A percentile compares a stretch with the other conserved stretches of the same genome.
Evolutionary conservation across 495 filamentous ascomycete species (phyloP).

Genomic region (Hamigera avellanea): DNA sequence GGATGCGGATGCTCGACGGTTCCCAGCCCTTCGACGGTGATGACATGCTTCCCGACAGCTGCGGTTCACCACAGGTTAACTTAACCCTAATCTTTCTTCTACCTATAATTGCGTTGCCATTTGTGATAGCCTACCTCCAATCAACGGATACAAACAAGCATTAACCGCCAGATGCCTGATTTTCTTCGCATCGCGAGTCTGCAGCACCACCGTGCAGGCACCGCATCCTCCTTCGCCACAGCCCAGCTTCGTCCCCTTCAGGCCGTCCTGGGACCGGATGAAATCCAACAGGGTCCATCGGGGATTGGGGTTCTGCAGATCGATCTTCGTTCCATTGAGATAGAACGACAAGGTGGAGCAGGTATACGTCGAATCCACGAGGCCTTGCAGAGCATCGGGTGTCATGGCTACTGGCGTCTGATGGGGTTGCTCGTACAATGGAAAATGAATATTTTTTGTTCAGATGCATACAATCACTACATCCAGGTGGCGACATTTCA

Average conservation of each 20-base stretch:
- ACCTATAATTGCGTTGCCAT: constrained; percentile 85
- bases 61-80: constrained; percentile 89
- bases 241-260: constrained; percentile 65
- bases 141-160: no score
- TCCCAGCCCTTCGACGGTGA: constrained; percentile 94
- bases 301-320: constrained; percentile 78
- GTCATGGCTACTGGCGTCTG: no score
- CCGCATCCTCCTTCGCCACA: constrained; percentile 96
- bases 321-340: constrained; percentile 84
- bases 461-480: no score
- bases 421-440: no score
- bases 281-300: constrained; percentile 93
- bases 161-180: no score
- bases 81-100: constrained; percentile 73
- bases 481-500: no score
- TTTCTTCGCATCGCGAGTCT: no score
- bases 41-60: constrained; percentile 97
- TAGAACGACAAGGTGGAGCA: no score
- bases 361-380: no score
- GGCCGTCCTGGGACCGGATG: constrained; percentile 72
- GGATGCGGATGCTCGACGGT: constrained; percentile 80
- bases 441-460: no score
- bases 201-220: constrained; percentile 87
- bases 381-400: no score
- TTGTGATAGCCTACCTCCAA: constrained; percentile 81